These are phyloP conservation scores for Tubosaeta sp. DNA, from an alignment of 768 basidiomycete genomes.

Conservation along the genomic window DNA sequence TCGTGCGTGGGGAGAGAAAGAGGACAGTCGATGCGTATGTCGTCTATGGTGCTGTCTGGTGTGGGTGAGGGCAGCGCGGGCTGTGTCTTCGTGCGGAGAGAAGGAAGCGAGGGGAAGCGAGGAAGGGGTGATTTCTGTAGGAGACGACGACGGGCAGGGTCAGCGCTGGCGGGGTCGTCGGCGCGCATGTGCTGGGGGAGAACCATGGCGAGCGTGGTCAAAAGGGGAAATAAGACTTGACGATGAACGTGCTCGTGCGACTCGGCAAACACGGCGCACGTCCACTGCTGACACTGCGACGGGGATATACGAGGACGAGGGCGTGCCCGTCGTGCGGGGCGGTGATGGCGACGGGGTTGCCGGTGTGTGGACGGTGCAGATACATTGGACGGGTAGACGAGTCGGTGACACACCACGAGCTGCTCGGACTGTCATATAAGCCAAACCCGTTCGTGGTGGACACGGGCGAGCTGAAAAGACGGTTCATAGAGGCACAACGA, in stretches of 20 bases:
- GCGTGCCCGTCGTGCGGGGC: conserved; percentile 62
- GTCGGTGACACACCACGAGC: conserved; percentile 56
- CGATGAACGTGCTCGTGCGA: conserved; percentile 15
- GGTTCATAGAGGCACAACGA: conserved; percentile 69
- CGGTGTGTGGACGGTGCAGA: conserved; percentile 73
- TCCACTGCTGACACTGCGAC: conserved; percentile 9
- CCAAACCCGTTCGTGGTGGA: conserved; percentile 75
- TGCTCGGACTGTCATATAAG: conserved; percentile 59
- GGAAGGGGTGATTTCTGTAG: conserved; percentile 33
- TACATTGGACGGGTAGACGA: conserved; percentile 57
- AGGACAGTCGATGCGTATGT: conserved; percentile 32
- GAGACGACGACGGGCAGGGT: conserved; percentile 46
- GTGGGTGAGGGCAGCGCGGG: not conserved
- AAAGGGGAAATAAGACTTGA: conserved; percentile 6
- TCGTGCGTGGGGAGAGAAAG: conserved; percentile 28
- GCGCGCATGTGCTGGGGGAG: conserved; percentile 38
- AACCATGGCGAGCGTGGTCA: conserved; percentile 9
- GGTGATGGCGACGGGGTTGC: conserved; percentile 57
- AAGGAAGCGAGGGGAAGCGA: conserved; percentile 30
- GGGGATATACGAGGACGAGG: conserved; percentile 13
- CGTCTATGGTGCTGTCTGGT: conserved; percentile 1
- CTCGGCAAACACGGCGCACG: conserved; percentile 10
- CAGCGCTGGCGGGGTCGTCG: conserved; percentile 41
- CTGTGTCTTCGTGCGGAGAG: conserved; percentile 13
- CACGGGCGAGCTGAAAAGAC: conserved; percentile 49